Base-by-base conservation (phyloP, 129 eudicot species). In the Arctium lappa region DNA sequence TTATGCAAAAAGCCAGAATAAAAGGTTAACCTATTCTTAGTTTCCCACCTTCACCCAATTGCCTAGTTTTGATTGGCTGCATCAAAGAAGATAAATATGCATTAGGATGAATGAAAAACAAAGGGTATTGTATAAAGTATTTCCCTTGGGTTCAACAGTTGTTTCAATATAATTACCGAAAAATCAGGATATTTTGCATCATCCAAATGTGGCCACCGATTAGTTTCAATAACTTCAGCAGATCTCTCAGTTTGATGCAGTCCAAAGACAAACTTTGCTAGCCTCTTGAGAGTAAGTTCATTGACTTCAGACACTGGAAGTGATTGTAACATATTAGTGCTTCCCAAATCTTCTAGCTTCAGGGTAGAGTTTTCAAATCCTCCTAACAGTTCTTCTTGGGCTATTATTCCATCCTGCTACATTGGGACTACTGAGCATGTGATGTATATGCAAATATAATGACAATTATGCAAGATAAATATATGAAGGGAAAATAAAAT, bases 241-340 rank as follows among this genome's bases (percentile, higher is more conserved):
- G 86, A 74, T 44, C 79, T 77, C 62, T 85, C 84, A 33, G 81
- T 50, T 72, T 84, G 88, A 38, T 88, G 87, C 63, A 69, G 42
- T 79, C 72, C 79, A 80, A 92, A 87, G 34, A 79, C 85, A 60
- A 80, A 80, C 74, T 85, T 88, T 50, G 93, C 92, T 80, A 88
- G 85, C 83, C 83, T 83, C 80, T 70, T 77, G 42, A 90, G 83
- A 72, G 87, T 86, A 72, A 88, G 85, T 72, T 85, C 85, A 32
- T 87, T 91, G 81, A 84, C 89, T 84, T 86, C 79, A 9, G 84
- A 69, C 69, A 73, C 80, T 77, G 92, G 81, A 75, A 84, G 85
- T 76, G 81, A 86, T 77, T 84, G 79, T 31, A 82, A 46, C 53
- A 69, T 37, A 65, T 71, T 65, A 78, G 38, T 33, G 48, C 77